A percentile compares a stretch with the other conserved stretches of the same genome.
Conservation (phyloP, 2,329 filamentous ascomycete genomes). For the Hortaea sp. region DNA sequence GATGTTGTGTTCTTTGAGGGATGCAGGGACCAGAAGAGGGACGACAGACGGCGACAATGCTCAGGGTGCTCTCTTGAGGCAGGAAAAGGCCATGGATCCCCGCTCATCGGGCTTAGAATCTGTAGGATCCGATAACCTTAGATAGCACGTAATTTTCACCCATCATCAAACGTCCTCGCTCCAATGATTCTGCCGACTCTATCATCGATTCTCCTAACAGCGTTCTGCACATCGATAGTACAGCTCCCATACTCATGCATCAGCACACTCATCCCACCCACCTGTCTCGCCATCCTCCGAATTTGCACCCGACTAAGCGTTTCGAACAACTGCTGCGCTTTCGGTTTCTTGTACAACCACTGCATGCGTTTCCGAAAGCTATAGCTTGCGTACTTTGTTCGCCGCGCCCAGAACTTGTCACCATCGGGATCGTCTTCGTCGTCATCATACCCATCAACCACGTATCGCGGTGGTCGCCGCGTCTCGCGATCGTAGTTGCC, state of each 20-base stretch:
- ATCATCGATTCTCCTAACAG: slow-evolving; percentile 20
- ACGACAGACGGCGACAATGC: no score
- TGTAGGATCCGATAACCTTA: no score
- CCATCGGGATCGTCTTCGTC: slow-evolving; percentile 23
- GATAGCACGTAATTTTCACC: background rate
- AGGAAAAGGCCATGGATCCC: no score
- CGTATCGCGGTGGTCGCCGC: slow-evolving; percentile 1
- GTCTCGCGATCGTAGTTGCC: slow-evolving; percentile 8
- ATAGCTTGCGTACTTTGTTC: slow-evolving; percentile 25
- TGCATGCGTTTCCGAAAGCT: slow-evolving; percentile 25
- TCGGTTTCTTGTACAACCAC: slow-evolving; percentile 29
- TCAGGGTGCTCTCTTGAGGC: no score
- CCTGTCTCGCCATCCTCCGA: slow-evolving; percentile 27
- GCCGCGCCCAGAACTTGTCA: slow-evolving; percentile 19
- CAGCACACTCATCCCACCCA: slow-evolving; percentile 21
- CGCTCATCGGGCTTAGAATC: no score
- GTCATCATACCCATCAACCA: slow-evolving; percentile 11
- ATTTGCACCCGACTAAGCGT: slow-evolving; percentile 28
- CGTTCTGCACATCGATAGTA: slow-evolving; percentile 13
- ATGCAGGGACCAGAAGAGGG: no score
- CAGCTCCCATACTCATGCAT: slow-evolving; percentile 21
- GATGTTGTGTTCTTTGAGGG: no score
- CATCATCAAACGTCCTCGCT: slow-evolving; percentile 20
- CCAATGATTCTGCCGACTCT: slow-evolving; percentile 23
- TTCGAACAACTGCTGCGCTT: slow-evolving; percentile 27